phyloP scores from a whole-genome alignment of 306 rosid species.

The Sphenostylis stenocarpa region DNA sequence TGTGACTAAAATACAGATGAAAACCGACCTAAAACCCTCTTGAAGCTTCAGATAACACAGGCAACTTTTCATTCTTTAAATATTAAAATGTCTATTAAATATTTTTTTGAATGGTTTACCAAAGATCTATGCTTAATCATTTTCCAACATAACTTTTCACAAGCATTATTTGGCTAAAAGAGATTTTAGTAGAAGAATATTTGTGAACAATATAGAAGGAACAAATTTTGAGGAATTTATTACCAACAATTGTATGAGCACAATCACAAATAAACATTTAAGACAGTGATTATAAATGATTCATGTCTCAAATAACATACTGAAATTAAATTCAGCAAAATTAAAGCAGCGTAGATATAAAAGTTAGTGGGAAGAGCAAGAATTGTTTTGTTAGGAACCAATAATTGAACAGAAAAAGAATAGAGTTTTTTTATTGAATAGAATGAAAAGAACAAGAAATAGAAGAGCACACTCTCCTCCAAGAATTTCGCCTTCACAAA shows the following conservation, averaged over 20 bases:
- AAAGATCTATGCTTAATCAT: background rate
- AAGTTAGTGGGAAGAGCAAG: too few species aligned
- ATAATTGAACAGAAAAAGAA: too few species aligned
- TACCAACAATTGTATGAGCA: background rate
- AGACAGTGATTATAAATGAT: background rate
- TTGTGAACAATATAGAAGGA: background rate
- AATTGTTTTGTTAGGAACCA: too few species aligned
- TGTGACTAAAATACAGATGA: background rate
- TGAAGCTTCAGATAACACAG: background rate
- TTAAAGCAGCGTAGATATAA: background rate
- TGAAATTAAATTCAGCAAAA: slow-evolving; percentile 9
- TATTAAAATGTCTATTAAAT: background rate
- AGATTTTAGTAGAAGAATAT: background rate
- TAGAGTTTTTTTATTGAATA: too few species aligned
- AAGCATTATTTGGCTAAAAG: background rate
- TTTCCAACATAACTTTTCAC: background rate
- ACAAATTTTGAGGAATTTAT: slow-evolving; percentile 2
- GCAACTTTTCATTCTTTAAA: slow-evolving; percentile 8
- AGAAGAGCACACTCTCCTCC: too few species aligned
- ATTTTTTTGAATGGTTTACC: background rate
- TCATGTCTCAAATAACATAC: background rate
- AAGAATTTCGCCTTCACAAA: too few species aligned
- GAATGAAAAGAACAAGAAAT: too few species aligned
- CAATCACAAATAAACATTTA: background rate
- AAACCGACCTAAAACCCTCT: background rate